Evolutionary conservation across 2,329 filamentous ascomycete genomes (phyloP).

Genomic region (Diplodia mutila): DNA sequence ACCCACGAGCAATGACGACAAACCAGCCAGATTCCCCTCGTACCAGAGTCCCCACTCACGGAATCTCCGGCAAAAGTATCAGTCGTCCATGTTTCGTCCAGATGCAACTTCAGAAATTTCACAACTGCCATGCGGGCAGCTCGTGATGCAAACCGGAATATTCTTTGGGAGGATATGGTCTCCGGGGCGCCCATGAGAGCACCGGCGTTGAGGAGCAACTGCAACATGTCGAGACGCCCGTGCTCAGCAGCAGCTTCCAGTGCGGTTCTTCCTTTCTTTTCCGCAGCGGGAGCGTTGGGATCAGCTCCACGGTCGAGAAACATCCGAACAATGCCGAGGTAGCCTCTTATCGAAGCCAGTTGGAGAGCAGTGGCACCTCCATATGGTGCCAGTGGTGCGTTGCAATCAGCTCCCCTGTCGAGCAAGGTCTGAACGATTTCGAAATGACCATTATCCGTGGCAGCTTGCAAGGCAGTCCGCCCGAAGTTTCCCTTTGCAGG

Average conservation of each 20-base stretch:
- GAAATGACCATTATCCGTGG: neutral
- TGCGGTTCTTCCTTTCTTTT: slow-evolving; percentile 33
- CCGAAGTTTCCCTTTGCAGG: no score
- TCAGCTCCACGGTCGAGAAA: slow-evolving; percentile 32
- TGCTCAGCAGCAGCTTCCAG: slow-evolving; percentile 36
- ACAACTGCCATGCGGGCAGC: neutral
- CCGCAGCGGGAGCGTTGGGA: slow-evolving; percentile 31
- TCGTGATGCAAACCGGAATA: neutral
- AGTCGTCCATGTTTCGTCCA: no score
- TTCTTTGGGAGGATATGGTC: no score
- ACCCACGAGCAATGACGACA: no score
- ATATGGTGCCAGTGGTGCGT: no score
- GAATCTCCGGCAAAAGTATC: no score
- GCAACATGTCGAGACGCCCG: slow-evolving; percentile 38
- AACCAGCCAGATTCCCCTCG: no score
- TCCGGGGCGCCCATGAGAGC: neutral
- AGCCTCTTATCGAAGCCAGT: slow-evolving; percentile 33
- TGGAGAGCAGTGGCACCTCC: slow-evolving; percentile 30
- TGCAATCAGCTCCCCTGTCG: neutral
- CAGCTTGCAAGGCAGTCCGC: neutral
- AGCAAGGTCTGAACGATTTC: neutral
- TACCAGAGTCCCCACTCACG: no score
- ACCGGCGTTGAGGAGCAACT: slow-evolving; percentile 29
- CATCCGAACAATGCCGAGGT: slow-evolving; percentile 29
- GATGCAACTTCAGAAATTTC: neutral